Conservation (phyloP, 202 grass and related monocot genomes). For the Panicum hallii region DNA sequence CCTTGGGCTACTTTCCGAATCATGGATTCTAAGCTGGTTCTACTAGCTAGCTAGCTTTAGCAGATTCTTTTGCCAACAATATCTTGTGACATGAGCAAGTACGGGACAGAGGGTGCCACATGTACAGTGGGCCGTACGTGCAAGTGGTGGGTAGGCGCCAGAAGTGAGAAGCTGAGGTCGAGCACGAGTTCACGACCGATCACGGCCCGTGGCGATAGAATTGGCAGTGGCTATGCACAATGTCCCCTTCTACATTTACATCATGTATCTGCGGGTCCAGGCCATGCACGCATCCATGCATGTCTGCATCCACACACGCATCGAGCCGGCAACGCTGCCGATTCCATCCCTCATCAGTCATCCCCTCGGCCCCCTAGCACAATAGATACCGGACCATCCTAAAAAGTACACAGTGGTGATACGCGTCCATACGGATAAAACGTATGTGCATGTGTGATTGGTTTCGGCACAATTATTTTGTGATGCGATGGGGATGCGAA, state of each 20-base stretch:
- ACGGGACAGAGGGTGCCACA: not conserved
- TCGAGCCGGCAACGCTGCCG: not conserved
- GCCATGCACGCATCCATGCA: not conserved
- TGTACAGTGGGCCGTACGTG: not conserved
- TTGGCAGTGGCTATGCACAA: not conserved
- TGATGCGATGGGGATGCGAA: slow-evolving; percentile 1
- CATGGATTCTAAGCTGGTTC: not conserved
- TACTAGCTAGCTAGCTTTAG: not conserved
- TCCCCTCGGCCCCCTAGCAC: not conserved
- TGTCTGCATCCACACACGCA: not conserved
- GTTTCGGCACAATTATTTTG: not conserved
- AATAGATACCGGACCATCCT: not conserved
- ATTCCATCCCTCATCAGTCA: not conserved
- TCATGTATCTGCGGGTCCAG: not conserved
- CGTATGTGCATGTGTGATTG: not conserved
- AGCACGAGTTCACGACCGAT: not conserved
- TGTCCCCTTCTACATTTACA: not conserved
- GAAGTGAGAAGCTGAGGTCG: not conserved
- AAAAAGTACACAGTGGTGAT: not conserved
- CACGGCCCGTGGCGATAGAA: not conserved
- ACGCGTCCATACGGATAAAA: not conserved
- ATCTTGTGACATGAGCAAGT: not conserved
- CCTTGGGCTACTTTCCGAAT: not conserved
- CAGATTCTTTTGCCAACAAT: not conserved
- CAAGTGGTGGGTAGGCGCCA: not conserved